These are phyloP conservation scores for Candida sanyaensis DNA, from an alignment of 1,139 yeast genomes.

Conservation along the genomic window DNA sequence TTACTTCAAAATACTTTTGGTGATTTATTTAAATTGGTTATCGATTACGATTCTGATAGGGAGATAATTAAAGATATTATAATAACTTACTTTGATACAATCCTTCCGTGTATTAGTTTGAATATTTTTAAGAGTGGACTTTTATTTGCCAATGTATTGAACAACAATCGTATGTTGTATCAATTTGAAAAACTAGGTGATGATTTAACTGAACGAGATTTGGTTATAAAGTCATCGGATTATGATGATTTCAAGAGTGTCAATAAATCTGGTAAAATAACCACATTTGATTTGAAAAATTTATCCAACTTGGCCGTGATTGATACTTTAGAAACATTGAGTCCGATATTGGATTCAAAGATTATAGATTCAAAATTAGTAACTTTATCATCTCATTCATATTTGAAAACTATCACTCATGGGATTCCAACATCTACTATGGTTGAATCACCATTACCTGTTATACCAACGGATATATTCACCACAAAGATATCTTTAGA, in stretches of 20 bases:
- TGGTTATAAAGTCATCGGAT: constrained; percentile 20
- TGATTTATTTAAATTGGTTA: constrained; percentile 71
- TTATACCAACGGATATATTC: constrained; percentile 60
- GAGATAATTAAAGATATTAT: constrained; percentile 41
- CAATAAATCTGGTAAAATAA: neutral
- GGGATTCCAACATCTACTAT: constrained; percentile 63
- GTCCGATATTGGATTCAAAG: constrained; percentile 60
- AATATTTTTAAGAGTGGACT: constrained; percentile 75
- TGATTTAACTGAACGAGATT: constrained; percentile 31
- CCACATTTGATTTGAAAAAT: constrained; percentile 24
- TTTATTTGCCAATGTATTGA: constrained; percentile 65
- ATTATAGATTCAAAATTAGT: constrained; percentile 31
- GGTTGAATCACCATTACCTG: constrained; percentile 73
- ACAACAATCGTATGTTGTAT: constrained; percentile 63
- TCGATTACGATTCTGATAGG: constrained; percentile 40
- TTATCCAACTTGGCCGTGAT: constrained; percentile 62
- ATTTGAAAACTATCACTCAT: constrained; percentile 54
- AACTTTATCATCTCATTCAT: constrained; percentile 36
- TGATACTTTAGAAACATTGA: constrained; percentile 52
- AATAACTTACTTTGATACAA: constrained; percentile 68
- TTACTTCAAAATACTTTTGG: constrained; percentile 72
- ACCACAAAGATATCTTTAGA: constrained; percentile 50
- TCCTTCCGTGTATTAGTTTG: constrained; percentile 57
- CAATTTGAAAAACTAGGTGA: constrained; percentile 79
- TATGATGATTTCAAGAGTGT: constrained; percentile 8